Percentiles rank a stretch among this genome's conserved stretches.
These are phyloP conservation scores for Monotropa hypopitys DNA, from an alignment of 179 eudicot genomes.

Conservation along the genomic window DNA sequence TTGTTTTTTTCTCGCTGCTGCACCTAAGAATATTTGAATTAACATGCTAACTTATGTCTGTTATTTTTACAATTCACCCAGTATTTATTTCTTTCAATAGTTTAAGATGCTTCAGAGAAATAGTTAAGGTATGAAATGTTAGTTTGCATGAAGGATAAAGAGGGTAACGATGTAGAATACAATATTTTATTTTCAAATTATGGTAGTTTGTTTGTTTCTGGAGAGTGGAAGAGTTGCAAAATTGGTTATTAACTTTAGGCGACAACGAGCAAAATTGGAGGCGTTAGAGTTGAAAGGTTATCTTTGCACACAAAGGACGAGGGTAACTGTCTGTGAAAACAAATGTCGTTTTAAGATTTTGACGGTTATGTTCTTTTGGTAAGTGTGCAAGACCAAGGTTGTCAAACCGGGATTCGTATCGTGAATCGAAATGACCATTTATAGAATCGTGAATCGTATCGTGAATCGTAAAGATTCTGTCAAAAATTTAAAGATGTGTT, in stretches of 20 bases:
- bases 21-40: not conserved
- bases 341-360: not conserved
- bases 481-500: no score
- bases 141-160: not conserved
- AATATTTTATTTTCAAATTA: not conserved
- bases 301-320: conserved; percentile 3
- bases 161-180: not conserved
- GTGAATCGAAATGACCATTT: no score
- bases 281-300: not conserved
- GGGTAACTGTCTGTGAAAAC: not conserved
- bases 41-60: not conserved
- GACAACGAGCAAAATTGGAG: not conserved
- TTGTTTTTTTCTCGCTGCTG: not conserved
- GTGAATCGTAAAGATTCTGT: no score
- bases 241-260: not conserved
- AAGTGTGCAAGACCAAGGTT: not conserved
- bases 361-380: not conserved
- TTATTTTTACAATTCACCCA: not conserved
- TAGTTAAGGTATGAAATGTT: not conserved
- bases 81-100: not conserved
- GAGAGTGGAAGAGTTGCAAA: not conserved
- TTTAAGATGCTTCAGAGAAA: not conserved
- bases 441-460: no score
- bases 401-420: no score
- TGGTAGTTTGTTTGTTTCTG: not conserved